Base-by-base conservation (phyloP, 306 rosid genomes). In the Ormosia emarginata region DNA sequence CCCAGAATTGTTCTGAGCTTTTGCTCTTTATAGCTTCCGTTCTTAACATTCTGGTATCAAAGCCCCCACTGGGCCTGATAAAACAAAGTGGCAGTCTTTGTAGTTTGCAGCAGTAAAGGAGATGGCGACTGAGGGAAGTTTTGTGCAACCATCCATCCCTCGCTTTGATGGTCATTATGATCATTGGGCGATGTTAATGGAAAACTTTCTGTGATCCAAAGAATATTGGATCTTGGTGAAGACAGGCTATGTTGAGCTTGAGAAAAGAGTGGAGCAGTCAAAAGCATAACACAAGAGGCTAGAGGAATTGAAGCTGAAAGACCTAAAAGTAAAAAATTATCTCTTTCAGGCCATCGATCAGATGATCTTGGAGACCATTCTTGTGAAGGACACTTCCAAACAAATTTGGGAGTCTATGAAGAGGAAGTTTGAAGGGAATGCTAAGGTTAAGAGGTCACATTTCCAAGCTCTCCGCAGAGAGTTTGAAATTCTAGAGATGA, bases 401-500 rank as follows among this genome's bases (percentile, higher is more conserved):
- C 2, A 33, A 9, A 61, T 24, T 24, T 24, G 24, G 24, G 24
- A 24, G 24, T 24, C 24, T 24, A 24, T 24, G 24, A 24, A 24
- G 24, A 24, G 24, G 24, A 24, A 24, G 24, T 24, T 24, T 24
- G 24, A 24, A 24, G 24, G 24, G 24, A 24, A 24, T 24, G 1
- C 24, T 24, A 24, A 24, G 24, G 24, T 24, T 24, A 24, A 24
- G 24, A 24, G 24, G 24, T 24, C 24, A 24, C 24, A 24, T 24
- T 24, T 24, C 0, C 24, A 24, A 24, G 24, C 24, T 24, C 71
- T 66, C 50, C 46, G 49, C 0, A 63, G n/a, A 53, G 79, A 81
- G 2, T 81, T 72, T 18, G 67, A 73, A 56, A 56, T 10, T 14
- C 46, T 67, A 3, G 18, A 67, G n/a, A 79, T 79, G 76, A 79